Conservation (phyloP, 345 rosid species). For the Excoecaria cochinchinensis region DNA sequence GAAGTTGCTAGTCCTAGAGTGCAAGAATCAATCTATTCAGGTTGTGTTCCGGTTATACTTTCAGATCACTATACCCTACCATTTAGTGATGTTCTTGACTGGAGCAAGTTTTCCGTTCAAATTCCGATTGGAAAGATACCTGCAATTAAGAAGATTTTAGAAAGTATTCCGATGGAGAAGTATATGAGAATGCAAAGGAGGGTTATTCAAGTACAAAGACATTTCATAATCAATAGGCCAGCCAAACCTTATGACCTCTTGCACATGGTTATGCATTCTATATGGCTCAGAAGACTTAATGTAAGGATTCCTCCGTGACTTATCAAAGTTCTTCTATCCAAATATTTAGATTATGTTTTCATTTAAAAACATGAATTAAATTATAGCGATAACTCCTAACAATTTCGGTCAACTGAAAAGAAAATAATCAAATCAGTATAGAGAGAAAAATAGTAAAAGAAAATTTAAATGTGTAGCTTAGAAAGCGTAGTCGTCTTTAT, state of each 20-base stretch:
- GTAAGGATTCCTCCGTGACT: slow-evolving; percentile 25
- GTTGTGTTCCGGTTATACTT: slow-evolving; percentile 60
- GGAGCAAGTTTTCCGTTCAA: slow-evolving; percentile 47
- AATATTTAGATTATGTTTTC: not conserved
- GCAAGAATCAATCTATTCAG: slow-evolving; percentile 45
- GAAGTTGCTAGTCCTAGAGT: slow-evolving; percentile 74
- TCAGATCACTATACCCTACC: slow-evolving; percentile 50
- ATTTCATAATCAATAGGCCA: slow-evolving; percentile 55
- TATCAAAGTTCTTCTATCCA: not conserved
- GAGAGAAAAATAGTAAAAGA: no score
- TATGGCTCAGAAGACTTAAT: slow-evolving; percentile 69
- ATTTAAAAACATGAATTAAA: no score
- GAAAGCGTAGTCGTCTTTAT: no score
- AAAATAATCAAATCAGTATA: no score
- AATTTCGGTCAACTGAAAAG: no score
- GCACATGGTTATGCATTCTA: slow-evolving; percentile 65
- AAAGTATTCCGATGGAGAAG: slow-evolving; percentile 25
- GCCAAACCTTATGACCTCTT: slow-evolving; percentile 58
- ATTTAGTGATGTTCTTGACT: slow-evolving; percentile 59
- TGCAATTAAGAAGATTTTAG: slow-evolving; percentile 47
- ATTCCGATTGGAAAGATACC: slow-evolving; percentile 40
- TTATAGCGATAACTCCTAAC: no score
- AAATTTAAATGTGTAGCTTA: no score
- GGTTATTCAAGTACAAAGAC: slow-evolving; percentile 45
- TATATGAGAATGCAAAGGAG: slow-evolving; percentile 42